Conservation (phyloP, 192 early-diverging fungal species). For the Coemansia sp. region DNA sequence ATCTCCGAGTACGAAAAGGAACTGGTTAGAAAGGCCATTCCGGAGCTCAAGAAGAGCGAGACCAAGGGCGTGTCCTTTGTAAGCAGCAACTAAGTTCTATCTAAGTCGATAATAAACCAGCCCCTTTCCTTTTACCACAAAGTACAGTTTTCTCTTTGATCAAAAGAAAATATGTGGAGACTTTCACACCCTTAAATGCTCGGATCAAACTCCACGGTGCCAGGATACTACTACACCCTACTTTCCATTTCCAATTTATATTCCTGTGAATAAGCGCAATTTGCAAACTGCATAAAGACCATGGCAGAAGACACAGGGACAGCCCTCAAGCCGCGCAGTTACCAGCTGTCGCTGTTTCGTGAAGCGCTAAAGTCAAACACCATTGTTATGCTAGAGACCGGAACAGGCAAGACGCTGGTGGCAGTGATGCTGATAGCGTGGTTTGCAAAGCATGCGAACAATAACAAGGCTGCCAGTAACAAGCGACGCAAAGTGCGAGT, state of each 20-base stretch:
- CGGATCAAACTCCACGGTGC: no score
- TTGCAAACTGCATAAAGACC: no score
- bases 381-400: slow-evolving; percentile 89
- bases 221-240: no score
- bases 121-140: no score
- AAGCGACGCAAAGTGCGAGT: slow-evolving; percentile 45
- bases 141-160: no score
- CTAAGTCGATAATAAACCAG: no score
- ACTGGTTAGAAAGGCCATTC: slow-evolving; percentile 75
- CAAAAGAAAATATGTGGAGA: no score
- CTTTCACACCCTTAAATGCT: no score
- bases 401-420: slow-evolving; percentile 90
- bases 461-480: neutral
- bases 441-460: slow-evolving; percentile 46
- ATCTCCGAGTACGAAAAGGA: slow-evolving; percentile 84
- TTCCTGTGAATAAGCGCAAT: no score
- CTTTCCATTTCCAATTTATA: no score
- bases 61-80: slow-evolving; percentile 71
- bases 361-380: slow-evolving; percentile 70
- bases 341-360: slow-evolving; percentile 75
- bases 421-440: slow-evolving; percentile 83
- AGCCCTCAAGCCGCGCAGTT: slow-evolving; percentile 59
- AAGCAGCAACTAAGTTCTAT: slow-evolving; percentile 23
- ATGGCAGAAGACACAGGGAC: no score
- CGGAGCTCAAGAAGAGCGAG: slow-evolving; percentile 93